These are phyloP conservation scores for Fusarium sp. DNA, from an alignment of 2,329 filamentous ascomycete species.

Conservation along the genomic window DNA sequence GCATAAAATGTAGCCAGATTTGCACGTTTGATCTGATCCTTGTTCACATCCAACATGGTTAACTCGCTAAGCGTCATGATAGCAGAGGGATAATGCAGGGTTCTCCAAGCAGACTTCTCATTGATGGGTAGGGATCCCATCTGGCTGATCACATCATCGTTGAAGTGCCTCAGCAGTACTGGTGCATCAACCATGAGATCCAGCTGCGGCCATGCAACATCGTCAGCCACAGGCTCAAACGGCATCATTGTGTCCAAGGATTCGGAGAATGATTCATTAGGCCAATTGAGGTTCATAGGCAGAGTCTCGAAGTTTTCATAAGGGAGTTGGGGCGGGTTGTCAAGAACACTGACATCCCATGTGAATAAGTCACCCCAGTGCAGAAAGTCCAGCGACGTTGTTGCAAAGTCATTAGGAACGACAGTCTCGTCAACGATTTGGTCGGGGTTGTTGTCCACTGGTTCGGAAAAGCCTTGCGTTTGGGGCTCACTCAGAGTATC, in stretches of 20 bases:
- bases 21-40: constrained; percentile 35
- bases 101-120: constrained; percentile 42
- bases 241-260: constrained; percentile 6
- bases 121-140: constrained; percentile 43
- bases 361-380: constrained; percentile 43
- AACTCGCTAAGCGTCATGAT: constrained; percentile 41
- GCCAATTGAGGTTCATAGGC: constrained; percentile 28
- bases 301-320: constrained; percentile 19
- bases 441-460: not conserved
- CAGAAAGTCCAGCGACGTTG: constrained; percentile 24
- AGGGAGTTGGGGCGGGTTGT: constrained; percentile 26
- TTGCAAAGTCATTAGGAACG: not conserved
- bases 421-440: fast-evolving
- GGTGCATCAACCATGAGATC: constrained; percentile 39
- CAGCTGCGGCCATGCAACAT: constrained; percentile 34
- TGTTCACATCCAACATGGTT: constrained; percentile 32
- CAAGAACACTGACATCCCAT: constrained; percentile 39
- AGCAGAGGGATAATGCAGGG: constrained; percentile 35
- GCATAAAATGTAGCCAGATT: constrained; percentile 38
- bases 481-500: constrained; percentile 22
- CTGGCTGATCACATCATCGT: constrained; percentile 41
- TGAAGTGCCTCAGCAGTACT: constrained; percentile 36
- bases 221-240: not conserved
- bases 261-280: constrained; percentile 22
- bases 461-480: constrained; percentile 15